Conservation (phyloP, 106 monocot species). For the Allium cepa region DNA sequence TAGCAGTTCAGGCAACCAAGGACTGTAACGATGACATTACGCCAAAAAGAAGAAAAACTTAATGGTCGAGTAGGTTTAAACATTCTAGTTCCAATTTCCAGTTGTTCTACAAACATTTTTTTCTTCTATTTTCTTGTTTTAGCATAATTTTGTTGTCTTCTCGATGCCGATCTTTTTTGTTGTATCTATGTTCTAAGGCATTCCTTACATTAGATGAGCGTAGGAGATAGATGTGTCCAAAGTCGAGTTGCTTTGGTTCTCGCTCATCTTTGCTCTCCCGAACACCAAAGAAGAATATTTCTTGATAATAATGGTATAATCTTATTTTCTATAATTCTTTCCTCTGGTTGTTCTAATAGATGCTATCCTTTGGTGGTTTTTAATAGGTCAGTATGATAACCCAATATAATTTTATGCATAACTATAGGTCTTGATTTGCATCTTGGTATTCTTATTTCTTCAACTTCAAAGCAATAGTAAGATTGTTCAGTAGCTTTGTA, state of each 20-base stretch:
- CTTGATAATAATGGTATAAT: conserved; percentile 81
- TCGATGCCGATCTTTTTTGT: neutral
- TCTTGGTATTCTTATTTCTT: conserved; percentile 70
- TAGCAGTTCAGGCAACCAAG: conserved; percentile 98
- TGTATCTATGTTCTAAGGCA: conserved; percentile 70
- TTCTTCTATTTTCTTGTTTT: neutral
- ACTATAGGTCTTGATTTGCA: conserved; percentile 69
- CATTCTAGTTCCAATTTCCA: neutral
- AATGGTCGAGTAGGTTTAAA: conserved; percentile 68
- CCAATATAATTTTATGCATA: neutral
- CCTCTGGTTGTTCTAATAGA: too few species aligned
- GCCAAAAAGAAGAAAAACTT: conserved; percentile 93
- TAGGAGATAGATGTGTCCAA: conserved; percentile 72
- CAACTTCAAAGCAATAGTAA: conserved; percentile 65
- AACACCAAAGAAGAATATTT: conserved; percentile 82
- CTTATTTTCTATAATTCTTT: too few species aligned
- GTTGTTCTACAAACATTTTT: neutral
- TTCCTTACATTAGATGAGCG: conserved; percentile 79
- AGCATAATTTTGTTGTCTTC: neutral
- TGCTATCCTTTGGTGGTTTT: neutral
- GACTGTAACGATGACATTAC: conserved; percentile 97
- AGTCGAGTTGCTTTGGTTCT: conserved; percentile 77
- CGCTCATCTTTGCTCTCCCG: conserved; percentile 85
- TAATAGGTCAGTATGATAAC: neutral
- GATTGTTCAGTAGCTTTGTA: conserved; percentile 82